These are phyloP conservation scores for Suhomyces maxii DNA, from an alignment of 1,139 yeast species.

Conservation along the genomic window DNA sequence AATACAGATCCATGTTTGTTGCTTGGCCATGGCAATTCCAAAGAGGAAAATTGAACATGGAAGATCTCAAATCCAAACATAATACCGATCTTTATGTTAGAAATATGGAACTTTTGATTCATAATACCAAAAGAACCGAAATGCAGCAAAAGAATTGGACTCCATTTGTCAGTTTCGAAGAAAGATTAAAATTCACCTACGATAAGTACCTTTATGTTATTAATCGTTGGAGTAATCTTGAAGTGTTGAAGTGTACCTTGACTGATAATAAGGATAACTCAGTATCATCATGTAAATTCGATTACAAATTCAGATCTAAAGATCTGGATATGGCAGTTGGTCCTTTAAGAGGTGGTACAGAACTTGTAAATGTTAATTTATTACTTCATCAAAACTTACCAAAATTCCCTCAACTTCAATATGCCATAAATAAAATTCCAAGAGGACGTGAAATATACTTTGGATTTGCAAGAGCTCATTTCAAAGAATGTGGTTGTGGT, in stretches of 20 bases:
- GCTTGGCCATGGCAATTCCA: slow-evolving; percentile 44
- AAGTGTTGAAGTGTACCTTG: slow-evolving; percentile 29
- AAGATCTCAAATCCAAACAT: slow-evolving; percentile 16
- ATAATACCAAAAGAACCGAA: slow-evolving; percentile 21
- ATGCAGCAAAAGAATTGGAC: slow-evolving; percentile 45
- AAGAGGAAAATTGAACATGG: slow-evolving; percentile 31
- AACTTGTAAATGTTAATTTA: slow-evolving; percentile 19
- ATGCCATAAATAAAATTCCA: slow-evolving; percentile 35
- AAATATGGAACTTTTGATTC: slow-evolving; percentile 29
- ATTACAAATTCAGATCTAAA: slow-evolving; percentile 19
- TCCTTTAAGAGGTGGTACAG: slow-evolving; percentile 29
- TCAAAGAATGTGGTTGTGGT: slow-evolving; percentile 20
- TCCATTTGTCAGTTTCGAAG: slow-evolving; percentile 32
- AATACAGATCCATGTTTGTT: slow-evolving; percentile 33
- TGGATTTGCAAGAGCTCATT: slow-evolving; percentile 21
- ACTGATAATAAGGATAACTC: slow-evolving; percentile 9
- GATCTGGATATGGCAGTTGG: slow-evolving; percentile 14
- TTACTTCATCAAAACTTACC: slow-evolving; percentile 8
- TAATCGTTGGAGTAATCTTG: slow-evolving; percentile 39
- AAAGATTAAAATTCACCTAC: slow-evolving; percentile 20
- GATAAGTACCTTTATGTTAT: slow-evolving; percentile 36
- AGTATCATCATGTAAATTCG: slow-evolving; percentile 27
- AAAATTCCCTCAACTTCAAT: slow-evolving; percentile 3
- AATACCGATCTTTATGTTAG: slow-evolving; percentile 23
- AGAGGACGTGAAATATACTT: slow-evolving; percentile 16